These are phyloP conservation scores for Teunomyces cretensis DNA, from an alignment of 805 yeast species.

Conservation along the genomic window DNA sequence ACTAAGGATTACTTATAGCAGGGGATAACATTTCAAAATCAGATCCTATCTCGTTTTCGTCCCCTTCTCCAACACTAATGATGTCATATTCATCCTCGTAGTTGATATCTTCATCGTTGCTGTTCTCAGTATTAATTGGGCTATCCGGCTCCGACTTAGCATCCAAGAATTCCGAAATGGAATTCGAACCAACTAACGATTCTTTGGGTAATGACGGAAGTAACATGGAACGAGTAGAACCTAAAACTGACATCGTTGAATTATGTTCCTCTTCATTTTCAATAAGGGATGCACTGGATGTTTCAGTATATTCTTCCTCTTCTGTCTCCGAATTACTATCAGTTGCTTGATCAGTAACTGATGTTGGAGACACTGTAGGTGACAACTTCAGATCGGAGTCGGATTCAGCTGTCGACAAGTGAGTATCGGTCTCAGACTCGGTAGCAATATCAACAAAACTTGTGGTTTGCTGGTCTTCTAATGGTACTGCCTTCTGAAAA, in stretches of 20 bases:
- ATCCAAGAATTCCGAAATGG: slow-evolving; percentile 20
- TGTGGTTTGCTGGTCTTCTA: background rate
- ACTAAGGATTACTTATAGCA: slow-evolving; percentile 1
- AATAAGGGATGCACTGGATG: background rate
- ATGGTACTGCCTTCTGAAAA: slow-evolving; percentile 5
- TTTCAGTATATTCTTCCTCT: background rate
- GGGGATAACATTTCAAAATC: slow-evolving; percentile 37
- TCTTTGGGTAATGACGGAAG: slow-evolving; percentile 33
- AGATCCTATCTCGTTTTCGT: slow-evolving; percentile 24
- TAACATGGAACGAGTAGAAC: slow-evolving; percentile 28
- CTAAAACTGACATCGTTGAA: slow-evolving; percentile 5
- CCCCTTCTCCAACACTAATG: slow-evolving; percentile 32
- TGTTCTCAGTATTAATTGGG: background rate
- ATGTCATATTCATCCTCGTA: slow-evolving; percentile 32
- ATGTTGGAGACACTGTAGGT: background rate
- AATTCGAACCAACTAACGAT: slow-evolving; percentile 13
- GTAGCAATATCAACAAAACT: background rate
- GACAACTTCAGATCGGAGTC: background rate
- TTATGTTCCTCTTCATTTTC: background rate
- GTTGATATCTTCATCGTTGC: slow-evolving; percentile 3
- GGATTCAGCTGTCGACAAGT: background rate
- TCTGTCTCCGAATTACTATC: background rate
- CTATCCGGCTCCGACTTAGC: slow-evolving; percentile 15
- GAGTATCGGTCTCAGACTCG: background rate
- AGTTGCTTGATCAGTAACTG: background rate